Evolutionary conservation across 2,329 filamentous ascomycete species (phyloP), one percentile per base, ranked within the genome.

Genomic region (Didymella segeticola): DNA sequence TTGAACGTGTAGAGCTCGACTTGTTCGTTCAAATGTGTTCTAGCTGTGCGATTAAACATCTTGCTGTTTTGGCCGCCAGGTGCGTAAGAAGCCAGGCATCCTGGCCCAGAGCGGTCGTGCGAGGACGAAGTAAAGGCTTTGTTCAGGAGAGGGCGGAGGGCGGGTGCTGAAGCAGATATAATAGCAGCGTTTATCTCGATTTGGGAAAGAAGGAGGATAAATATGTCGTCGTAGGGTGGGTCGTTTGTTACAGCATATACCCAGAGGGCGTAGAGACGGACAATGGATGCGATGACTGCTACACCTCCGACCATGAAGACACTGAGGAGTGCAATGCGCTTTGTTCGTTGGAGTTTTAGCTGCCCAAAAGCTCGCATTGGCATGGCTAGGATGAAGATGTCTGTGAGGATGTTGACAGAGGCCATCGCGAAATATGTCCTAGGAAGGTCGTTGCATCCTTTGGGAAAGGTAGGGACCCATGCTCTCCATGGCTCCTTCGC

Each of bases 401-500:
- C 62, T 2, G 62, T 63, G 17, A 61, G 19, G 34, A 67, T 67
- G 15, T 61, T 62, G 20, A 65, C 52, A 2, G 61, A 57, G 4
- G 62, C 60, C 22, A 41, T 59, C 2, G 62, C 52, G 20, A 64
- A 63, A 15, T 64, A 66, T n/a, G 57, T 56, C 19, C 46, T 53
- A 3, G 53, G 34, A 1, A 64, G 42, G 30, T 64, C 57, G 49
- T 62, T 64, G 51, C 63, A 64, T 25, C 58, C 63, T 33, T 48
- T n/a, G 7, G 63, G 62, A 25, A 66, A 66, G 9, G 47, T 57
- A 3, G 52, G 57, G 2, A 48, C 49, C 60, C 63, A 63, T n/a
- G 58, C 62, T n/a, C 51, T 34, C 17, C 46, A 60, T 8, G 57
- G 49, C 12, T 51, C 38, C 17, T 33, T 52, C 14, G 46, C 38